A percentile compares a stretch with the other conserved stretches of the same genome.
phyloP scores from a whole-genome alignment of 345 rosid species.

The Melaleuca alternifolia region DNA sequence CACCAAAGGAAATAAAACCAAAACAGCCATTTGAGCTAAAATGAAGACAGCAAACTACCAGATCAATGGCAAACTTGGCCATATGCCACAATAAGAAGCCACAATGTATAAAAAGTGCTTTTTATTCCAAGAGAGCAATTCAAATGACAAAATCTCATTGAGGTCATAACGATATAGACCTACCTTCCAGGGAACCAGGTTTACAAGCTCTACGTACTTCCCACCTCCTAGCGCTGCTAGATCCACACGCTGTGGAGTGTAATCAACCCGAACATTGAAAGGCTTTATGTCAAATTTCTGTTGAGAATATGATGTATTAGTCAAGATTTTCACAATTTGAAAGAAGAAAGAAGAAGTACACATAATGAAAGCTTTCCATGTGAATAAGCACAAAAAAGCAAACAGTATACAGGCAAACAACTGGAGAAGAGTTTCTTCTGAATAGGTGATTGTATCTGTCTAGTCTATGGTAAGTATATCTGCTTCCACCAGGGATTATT shows the following conservation, averaged over 20 bases:
- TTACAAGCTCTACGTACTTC: constrained; percentile 83
- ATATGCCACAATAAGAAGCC: neutral
- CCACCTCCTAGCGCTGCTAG: constrained; percentile 87
- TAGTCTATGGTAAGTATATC: neutral
- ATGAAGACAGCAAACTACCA: neutral
- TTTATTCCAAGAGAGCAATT: neutral
- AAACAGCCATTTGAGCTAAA: neutral
- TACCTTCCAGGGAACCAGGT: constrained; percentile 97
- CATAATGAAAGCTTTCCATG: neutral
- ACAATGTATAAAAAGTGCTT: neutral
- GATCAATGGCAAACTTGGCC: neutral
- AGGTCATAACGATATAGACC: neutral
- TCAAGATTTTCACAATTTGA: neutral
- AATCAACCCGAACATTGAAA: constrained; percentile 72
- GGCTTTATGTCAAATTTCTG: constrained; percentile 93
- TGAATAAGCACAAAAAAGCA: neutral
- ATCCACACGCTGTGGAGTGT: constrained; percentile 77
- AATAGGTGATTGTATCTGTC: neutral
- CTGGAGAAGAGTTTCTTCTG: neutral
- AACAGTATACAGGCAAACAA: neutral
- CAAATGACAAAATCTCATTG: neutral
- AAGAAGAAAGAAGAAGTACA: neutral
- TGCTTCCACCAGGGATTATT: neutral
- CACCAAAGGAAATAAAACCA: neutral
- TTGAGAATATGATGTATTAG: constrained; percentile 17